Conservation (phyloP, 208 protist species). For the Trypanosoma platydactyli region DNA sequence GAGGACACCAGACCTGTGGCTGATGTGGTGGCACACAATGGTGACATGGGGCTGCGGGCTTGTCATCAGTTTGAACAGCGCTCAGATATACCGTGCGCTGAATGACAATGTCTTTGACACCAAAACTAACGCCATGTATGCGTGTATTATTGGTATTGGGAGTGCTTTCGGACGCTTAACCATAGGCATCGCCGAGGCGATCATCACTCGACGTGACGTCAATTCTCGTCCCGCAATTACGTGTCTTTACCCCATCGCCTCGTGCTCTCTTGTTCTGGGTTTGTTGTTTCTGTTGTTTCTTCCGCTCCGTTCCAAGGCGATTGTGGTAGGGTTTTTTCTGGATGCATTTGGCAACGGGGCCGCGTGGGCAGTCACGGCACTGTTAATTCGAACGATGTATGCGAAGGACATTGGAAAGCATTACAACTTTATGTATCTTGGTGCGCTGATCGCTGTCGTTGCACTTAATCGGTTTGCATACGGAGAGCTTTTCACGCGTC, state of each 20-base stretch:
- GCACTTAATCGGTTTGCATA: slow-evolving; percentile 53
- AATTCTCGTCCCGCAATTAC: slow-evolving; percentile 41
- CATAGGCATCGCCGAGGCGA: slow-evolving; percentile 34
- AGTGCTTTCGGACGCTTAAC: slow-evolving; percentile 60
- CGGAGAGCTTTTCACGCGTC: slow-evolving; percentile 29
- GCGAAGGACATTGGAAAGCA: slow-evolving; percentile 71
- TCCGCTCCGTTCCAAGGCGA: slow-evolving; percentile 37
- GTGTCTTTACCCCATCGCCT: slow-evolving; percentile 39
- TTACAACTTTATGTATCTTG: slow-evolving; percentile 71
- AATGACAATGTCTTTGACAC: slow-evolving; percentile 29
- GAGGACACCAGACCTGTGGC: slow-evolving; percentile 35
- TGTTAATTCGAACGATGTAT: slow-evolving; percentile 46
- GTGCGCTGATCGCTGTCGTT: slow-evolving; percentile 39
- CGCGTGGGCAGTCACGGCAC: slow-evolving; percentile 52
- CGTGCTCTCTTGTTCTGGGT: slow-evolving; percentile 36
- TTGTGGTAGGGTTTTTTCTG: slow-evolving; percentile 52
- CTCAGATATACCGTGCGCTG: slow-evolving; percentile 47
- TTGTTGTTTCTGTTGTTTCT: slow-evolving; percentile 48
- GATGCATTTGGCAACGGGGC: slow-evolving; percentile 56
- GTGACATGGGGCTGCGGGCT: slow-evolving; percentile 16
- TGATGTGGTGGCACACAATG: slow-evolving; percentile 17
- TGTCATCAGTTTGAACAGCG: slow-evolving; percentile 19
- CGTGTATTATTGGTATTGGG: slow-evolving; percentile 57
- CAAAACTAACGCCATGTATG: slow-evolving; percentile 37
- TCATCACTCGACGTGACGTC: slow-evolving; percentile 29